Percentiles rank a stretch among this genome's conserved stretches.
phyloP scores from a whole-genome alignment of 192 early-diverging fungal species.

The Chytriomyces confervae region DNA sequence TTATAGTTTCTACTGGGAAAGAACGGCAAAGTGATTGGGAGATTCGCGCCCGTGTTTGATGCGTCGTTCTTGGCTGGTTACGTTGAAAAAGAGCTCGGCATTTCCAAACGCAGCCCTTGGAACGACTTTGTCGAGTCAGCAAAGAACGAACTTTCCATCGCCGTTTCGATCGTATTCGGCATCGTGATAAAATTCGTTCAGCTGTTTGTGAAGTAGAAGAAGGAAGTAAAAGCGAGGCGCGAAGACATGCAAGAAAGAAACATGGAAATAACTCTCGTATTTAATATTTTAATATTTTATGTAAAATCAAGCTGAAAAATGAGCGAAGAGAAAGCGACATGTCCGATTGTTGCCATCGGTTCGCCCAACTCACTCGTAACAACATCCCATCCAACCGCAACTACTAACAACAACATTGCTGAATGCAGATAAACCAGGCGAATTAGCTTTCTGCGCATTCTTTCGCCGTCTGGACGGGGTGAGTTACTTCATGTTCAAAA shows the following conservation, averaged over 20 bases:
- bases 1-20: slow-evolving; percentile 39
- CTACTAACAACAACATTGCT: too few relatives aligned
- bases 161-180: too few relatives aligned
- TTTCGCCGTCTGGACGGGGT: slow-evolving; percentile 62
- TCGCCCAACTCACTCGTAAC: too few relatives aligned
- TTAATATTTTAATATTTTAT: not conserved
- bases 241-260: not conserved
- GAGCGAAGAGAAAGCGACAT: not conserved
- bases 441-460: slow-evolving; percentile 64
- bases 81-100: not conserved
- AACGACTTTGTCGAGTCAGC: not conserved
- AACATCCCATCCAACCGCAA: too few relatives aligned
- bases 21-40: slow-evolving; percentile 42
- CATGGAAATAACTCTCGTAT: not conserved
- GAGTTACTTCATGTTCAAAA: not conserved
- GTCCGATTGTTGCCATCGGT: not conserved
- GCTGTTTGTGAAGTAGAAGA: too few relatives aligned
- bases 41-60: slow-evolving; percentile 32
- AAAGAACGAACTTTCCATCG: too few relatives aligned
- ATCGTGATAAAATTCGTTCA: too few relatives aligned
- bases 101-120: not conserved
- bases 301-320: not conserved
- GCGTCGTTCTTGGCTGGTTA: not conserved
- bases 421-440: slow-evolving; percentile 53
- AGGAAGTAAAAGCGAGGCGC: too few relatives aligned